These are phyloP conservation scores for Phytophthora pinifolia DNA, from an alignment of 352 stramenopile genomes.

Conservation along the genomic window DNA sequence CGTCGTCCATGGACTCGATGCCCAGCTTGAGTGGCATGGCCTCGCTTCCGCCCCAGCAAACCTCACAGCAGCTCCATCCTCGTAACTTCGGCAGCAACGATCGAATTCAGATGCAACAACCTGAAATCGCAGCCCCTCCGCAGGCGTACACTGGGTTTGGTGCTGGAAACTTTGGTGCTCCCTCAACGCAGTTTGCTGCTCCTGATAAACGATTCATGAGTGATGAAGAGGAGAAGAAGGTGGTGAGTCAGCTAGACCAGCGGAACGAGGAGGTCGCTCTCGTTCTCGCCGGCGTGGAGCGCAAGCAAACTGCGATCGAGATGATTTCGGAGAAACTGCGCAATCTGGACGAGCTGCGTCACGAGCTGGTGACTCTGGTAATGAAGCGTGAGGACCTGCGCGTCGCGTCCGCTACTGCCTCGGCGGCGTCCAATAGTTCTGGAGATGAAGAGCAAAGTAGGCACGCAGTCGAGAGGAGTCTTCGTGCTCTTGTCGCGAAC, in stretches of 20 bases:
- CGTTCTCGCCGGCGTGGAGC: slow-evolving; percentile 47
- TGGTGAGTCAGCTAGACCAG: slow-evolving; percentile 56
- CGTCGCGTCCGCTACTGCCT: slow-evolving; percentile 18
- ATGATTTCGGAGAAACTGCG: slow-evolving; percentile 61
- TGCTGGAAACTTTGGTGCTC: slow-evolving; percentile 15
- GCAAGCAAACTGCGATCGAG: slow-evolving; percentile 66
- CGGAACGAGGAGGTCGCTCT: slow-evolving; percentile 52
- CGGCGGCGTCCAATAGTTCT: slow-evolving; percentile 13
- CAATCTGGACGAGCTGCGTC: slow-evolving; percentile 71
- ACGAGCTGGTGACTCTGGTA: slow-evolving; percentile 64
- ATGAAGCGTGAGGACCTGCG: slow-evolving; percentile 71
- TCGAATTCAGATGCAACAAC: slow-evolving; percentile 23
- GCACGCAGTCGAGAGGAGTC: slow-evolving; percentile 43
- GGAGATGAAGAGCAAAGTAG: slow-evolving; percentile 42
- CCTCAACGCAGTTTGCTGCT: background rate
- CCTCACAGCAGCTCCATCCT: slow-evolving; percentile 19
- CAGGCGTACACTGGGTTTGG: slow-evolving; percentile 21
- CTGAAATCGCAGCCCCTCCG: slow-evolving; percentile 12
- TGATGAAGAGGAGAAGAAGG: slow-evolving; percentile 51
- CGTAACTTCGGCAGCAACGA: slow-evolving; percentile 30
- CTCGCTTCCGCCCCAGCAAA: slow-evolving; percentile 13
- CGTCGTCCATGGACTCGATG: slow-evolving; percentile 44
- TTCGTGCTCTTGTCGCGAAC: slow-evolving; percentile 54
- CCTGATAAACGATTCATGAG: slow-evolving; percentile 56
- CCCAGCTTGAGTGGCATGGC: slow-evolving; percentile 36